A percentile compares a stretch with the other conserved stretches of the same genome.
Evolutionary conservation across 2,329 filamentous ascomycete species (phyloP).

Genomic region (Herpotrichia juniperi): DNA sequence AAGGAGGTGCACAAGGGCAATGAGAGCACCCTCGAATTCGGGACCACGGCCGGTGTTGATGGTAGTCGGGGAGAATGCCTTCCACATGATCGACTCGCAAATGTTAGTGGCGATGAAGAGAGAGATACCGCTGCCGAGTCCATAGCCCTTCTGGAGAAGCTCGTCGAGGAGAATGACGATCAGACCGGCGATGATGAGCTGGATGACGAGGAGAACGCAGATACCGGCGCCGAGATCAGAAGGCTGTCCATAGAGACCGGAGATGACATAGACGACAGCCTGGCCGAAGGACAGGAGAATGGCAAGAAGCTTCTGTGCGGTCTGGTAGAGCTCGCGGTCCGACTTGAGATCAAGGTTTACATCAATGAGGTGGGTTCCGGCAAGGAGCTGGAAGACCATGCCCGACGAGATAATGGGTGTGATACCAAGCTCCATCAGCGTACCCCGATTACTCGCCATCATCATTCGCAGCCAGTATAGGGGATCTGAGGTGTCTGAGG

Average conservation of each 20-base stretch:
- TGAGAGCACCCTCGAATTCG: constrained; percentile 98
- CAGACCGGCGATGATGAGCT: constrained; percentile 95
- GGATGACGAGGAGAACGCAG: constrained; percentile 96
- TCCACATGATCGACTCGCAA: constrained; percentile 99
- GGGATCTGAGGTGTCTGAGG: constrained; percentile 92
- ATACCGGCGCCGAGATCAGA: constrained; percentile 97
- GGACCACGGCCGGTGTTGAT: constrained; percentile 99
- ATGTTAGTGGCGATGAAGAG: constrained; percentile 99
- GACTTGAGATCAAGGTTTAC: constrained; percentile 99
- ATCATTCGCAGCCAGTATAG: constrained; percentile 99
- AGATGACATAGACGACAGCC: constrained; percentile 97
- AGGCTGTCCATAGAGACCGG: constrained; percentile 89
- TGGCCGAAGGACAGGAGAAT: constrained; percentile 98
- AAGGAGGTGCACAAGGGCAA: constrained; percentile 95
- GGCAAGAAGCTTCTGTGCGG: constrained; percentile 88
- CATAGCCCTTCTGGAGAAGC: constrained; percentile 98
- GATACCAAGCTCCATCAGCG: constrained; percentile 92
- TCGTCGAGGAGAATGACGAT: constrained; percentile 99
- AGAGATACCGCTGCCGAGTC: constrained; percentile 96
- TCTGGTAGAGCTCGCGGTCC: constrained; percentile 99
- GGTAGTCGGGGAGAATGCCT: constrained; percentile 98
- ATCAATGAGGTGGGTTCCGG: constrained; percentile 98
- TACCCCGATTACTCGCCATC: constrained; percentile 97
- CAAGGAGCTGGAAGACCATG: constrained; percentile 99
- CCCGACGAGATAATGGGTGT: constrained; percentile 99